phyloP scores from a whole-genome alignment of 176 grass and related monocot genomes.

The Pharus latifolius region DNA sequence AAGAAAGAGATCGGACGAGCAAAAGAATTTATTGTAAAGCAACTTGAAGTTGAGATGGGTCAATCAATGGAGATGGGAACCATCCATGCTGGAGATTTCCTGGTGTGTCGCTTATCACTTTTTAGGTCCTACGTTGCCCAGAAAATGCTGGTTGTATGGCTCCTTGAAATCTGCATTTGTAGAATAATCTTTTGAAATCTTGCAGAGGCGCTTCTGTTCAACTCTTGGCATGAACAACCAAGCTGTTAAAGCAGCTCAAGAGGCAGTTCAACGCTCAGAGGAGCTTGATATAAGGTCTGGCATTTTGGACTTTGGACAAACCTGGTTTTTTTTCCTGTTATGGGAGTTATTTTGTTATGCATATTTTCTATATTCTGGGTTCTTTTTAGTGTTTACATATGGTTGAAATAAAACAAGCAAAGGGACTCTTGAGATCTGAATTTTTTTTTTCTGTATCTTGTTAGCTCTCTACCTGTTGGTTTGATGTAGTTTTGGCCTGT shows the following conservation, averaged over 20 bases:
- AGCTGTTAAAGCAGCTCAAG: slow-evolving; percentile 88
- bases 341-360: too few relatives aligned
- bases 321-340: background rate
- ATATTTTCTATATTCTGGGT: too few relatives aligned
- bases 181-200: slow-evolving; percentile 14
- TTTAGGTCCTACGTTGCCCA: background rate
- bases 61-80: slow-evolving; percentile 96
- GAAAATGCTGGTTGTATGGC: background rate
- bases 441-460: background rate
- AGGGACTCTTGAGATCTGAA: background rate
- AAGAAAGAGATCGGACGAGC: slow-evolving; percentile 91
- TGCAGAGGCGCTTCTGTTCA: slow-evolving; percentile 85
- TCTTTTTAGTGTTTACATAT: too few relatives aligned
- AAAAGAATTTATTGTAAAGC: slow-evolving; percentile 92
- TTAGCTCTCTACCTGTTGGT: background rate
- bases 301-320: background rate
- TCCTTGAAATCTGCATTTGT: too few relatives aligned
- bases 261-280: slow-evolving; percentile 68
- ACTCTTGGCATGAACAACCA: slow-evolving; percentile 84
- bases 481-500: background rate
- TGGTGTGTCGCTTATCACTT: slow-evolving; percentile 32
- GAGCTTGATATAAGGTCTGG: slow-evolving; percentile 80
- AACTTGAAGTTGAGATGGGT: slow-evolving; percentile 91
- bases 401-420: too few relatives aligned
- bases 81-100: slow-evolving; percentile 79